Percentiles rank a stretch among this genome's conserved stretches.
Conservation (phyloP, 768 basidiomycete genomes). For the Kwoniella dejecticola region DNA sequence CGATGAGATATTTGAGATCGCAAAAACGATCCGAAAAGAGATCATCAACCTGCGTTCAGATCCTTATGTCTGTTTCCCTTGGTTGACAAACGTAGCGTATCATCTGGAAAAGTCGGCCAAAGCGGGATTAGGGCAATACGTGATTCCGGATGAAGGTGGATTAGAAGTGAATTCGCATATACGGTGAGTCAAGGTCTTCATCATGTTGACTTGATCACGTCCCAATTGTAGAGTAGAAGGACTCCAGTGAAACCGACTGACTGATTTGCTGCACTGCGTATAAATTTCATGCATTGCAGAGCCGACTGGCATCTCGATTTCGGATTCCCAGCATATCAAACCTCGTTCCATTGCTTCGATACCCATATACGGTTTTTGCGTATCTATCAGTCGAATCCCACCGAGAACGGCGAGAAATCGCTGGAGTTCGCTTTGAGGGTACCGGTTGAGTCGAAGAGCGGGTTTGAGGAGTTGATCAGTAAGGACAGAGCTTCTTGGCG, state of each 20-base stretch:
- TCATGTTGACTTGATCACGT: neutral
- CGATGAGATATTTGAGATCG: conserved; percentile 1
- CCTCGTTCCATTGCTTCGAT: neutral
- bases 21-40: neutral
- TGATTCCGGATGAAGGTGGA: conserved; percentile 8
- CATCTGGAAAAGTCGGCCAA: conserved; percentile 5
- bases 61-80: conserved; percentile 1
- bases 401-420: neutral
- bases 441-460: no score
- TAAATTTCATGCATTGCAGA: no score
- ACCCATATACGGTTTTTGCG: conserved; percentile 4
- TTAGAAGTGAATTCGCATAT: conserved; percentile 11
- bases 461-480: no score
- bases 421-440: no score
- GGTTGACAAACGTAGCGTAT: conserved; percentile 7
- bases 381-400: conserved; percentile 6
- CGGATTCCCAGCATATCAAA: neutral
- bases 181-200: neutral
- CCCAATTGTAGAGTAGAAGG: no score
- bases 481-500: no score
- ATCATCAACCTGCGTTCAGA: neutral
- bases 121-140: neutral
- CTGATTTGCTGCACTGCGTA: no score
- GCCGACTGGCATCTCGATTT: conserved; percentile 4
- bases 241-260: no score